Evolutionary conservation across 345 rosid genomes (phyloP).

Genomic region (Brassica cretica): DNA sequence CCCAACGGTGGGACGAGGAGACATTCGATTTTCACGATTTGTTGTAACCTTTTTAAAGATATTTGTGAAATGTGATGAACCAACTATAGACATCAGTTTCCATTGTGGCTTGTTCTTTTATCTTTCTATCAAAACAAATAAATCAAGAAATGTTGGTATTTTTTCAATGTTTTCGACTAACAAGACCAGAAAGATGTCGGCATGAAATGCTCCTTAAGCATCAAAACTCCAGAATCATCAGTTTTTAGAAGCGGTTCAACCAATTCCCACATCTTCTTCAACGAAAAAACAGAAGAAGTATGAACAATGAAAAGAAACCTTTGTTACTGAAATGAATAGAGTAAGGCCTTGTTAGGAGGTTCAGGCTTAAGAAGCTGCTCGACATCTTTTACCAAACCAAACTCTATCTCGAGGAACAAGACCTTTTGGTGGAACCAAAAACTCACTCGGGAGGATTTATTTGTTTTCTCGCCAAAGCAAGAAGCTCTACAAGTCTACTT

Average conservation of each 20-base stretch:
- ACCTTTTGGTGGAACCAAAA: conserved; percentile 68
- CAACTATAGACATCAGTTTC: conserved; percentile 20
- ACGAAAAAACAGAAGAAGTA: too few species aligned
- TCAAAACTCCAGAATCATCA: conserved; percentile 53
- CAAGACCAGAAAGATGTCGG: conserved; percentile 63
- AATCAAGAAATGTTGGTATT: conserved; percentile 70
- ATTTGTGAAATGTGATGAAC: conserved; percentile 6
- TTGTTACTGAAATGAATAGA: too few species aligned
- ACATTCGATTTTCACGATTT: conserved; percentile 20
- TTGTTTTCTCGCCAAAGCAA: background rate
- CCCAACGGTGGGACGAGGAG: conserved; percentile 1
- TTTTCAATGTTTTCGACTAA: conserved; percentile 50
- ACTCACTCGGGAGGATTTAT: conserved; percentile 23
- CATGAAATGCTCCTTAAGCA: conserved; percentile 66
- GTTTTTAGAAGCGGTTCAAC: conserved; percentile 37
- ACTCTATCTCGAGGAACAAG: conserved; percentile 75
- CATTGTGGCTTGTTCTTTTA: conserved; percentile 20
- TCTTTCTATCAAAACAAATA: conserved; percentile 1
- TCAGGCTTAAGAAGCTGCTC: conserved; percentile 59
- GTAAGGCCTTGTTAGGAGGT: conserved; percentile 41
- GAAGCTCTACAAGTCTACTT: background rate
- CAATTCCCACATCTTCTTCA: conserved; percentile 81
- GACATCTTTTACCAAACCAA: conserved; percentile 73
- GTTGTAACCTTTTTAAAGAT: conserved; percentile 20
- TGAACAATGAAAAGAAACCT: too few species aligned